A percentile compares a stretch with the other conserved stretches of the same genome.
phyloP scores from a whole-genome alignment of 306 rosid genomes.

The Medicago arabica region DNA sequence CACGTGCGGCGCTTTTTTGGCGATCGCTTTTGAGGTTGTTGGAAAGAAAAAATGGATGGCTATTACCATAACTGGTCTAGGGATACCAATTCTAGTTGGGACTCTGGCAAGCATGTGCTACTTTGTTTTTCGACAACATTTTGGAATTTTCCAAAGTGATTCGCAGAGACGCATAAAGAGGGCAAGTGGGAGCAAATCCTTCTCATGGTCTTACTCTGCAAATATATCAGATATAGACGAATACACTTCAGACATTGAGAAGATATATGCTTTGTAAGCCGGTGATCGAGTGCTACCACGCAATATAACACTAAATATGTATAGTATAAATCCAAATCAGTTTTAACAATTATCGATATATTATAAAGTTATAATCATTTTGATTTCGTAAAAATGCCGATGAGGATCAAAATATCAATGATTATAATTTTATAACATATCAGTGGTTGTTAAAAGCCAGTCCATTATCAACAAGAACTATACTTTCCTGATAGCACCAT shows the following conservation, averaged over 20 bases:
- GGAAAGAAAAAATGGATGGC: conserved; percentile 87
- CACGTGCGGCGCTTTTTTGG: conserved; percentile 87
- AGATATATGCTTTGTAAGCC: conserved; percentile 73
- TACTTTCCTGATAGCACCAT: neutral
- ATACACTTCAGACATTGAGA: conserved; percentile 81
- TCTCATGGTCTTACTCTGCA: conserved; percentile 91
- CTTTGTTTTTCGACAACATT: conserved; percentile 88
- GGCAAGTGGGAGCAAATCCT: conserved; percentile 86
- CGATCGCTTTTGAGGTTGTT: conserved; percentile 79
- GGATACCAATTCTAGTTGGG: conserved; percentile 78
- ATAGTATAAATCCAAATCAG: conserved; percentile 9
- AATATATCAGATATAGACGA: conserved; percentile 82
- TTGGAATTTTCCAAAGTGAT: conserved; percentile 63
- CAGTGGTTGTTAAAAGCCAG: neutral
- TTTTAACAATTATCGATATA: neutral
- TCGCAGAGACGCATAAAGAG: conserved; percentile 86
- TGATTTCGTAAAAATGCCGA: neutral
- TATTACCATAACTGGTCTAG: conserved; percentile 67
- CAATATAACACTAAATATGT: neutral
- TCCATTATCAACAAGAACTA: neutral
- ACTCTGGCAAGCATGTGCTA: conserved; percentile 90
- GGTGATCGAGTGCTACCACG: neutral
- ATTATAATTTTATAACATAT: neutral
- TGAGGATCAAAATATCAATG: conserved; percentile 1
- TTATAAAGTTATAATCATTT: conserved; percentile 2